These are phyloP conservation scores for Aspergillus novoparasiticus DNA, from an alignment of 2,329 filamentous ascomycete genomes.

Conservation along the genomic window DNA sequence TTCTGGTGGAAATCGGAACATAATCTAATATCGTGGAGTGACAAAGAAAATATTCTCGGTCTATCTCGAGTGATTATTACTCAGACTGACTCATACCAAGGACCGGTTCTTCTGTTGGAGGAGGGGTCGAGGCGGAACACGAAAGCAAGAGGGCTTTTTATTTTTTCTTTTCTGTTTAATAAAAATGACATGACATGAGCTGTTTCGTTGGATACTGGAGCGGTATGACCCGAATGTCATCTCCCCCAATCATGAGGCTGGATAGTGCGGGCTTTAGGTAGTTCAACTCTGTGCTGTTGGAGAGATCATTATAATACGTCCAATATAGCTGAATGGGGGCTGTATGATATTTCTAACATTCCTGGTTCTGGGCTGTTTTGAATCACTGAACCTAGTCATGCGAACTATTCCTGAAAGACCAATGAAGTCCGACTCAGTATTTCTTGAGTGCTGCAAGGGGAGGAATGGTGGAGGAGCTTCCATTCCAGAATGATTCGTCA, in stretches of 20 bases:
- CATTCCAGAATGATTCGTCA: neutral
- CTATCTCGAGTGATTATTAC: neutral
- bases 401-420: neutral
- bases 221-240: constrained; percentile 9
- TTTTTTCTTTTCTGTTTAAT: no score
- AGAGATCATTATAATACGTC: neutral
- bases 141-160: neutral
- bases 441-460: neutral
- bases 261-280: neutral
- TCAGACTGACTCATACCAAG: constrained; percentile 7
- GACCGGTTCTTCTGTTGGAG: neutral
- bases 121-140: neutral
- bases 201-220: constrained; percentile 4
- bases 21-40: neutral
- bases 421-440: neutral
- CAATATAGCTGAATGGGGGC: neutral
- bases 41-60: neutral
- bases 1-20: neutral
- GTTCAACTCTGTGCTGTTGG: neutral
- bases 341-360: neutral
- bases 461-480: neutral
- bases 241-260: constrained; percentile 11
- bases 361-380: constrained; percentile 1
- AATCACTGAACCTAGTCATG: neutral
- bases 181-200: neutral